Evolutionary conservation across 306 rosid genomes (phyloP).

Genomic region (Dalbergia cochinchinensis): DNA sequence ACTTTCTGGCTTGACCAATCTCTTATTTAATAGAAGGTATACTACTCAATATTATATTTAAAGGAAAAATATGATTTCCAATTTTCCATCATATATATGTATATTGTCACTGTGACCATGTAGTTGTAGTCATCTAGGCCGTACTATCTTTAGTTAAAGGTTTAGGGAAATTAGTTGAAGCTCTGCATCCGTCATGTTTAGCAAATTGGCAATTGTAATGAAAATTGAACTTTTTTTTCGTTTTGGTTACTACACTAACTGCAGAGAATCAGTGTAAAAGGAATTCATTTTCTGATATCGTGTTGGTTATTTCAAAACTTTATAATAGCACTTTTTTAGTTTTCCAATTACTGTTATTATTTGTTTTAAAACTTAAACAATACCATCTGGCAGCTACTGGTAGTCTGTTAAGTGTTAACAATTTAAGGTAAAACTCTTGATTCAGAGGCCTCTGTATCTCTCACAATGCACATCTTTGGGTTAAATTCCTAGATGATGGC

Average conservation of each 20-base stretch:
- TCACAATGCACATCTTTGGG: background rate
- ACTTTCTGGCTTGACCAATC: conserved; percentile 75
- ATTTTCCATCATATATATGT: background rate
- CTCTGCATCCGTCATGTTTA: background rate
- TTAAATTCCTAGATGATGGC: conserved; percentile 30
- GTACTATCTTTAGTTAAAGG: background rate
- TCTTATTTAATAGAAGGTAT: conserved; percentile 86
- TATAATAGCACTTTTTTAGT: background rate
- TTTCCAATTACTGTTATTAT: background rate
- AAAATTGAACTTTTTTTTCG: background rate
- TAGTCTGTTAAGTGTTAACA: background rate
- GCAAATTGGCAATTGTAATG: conserved; percentile 16
- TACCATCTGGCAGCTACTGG: background rate
- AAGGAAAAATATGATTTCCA: background rate
- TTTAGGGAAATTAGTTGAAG: background rate
- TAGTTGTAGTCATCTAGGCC: conserved; percentile 24
- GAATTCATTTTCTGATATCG: background rate
- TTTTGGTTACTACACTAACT: background rate
- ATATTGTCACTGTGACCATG: background rate
- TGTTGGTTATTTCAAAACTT: conserved; percentile 24
- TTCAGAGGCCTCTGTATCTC: background rate
- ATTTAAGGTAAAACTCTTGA: conserved; percentile 15
- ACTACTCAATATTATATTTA: background rate
- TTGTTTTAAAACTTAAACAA: background rate
- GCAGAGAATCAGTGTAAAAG: background rate